Evolutionary conservation across 305 asterid species (phyloP), one percentile per base, ranked within the genome.

Genomic region (Andrographis paniculata): DNA sequence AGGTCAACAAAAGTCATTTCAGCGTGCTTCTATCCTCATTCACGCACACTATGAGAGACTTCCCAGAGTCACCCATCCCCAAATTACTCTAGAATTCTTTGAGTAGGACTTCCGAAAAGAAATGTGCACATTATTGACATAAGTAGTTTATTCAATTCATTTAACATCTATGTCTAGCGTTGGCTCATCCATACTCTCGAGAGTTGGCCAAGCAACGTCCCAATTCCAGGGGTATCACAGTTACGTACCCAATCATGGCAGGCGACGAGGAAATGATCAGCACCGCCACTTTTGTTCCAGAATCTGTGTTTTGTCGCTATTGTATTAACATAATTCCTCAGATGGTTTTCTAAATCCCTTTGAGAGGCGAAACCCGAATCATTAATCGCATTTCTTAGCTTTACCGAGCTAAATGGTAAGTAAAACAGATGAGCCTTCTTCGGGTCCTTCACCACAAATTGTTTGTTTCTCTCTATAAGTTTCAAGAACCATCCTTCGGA

Each of bases 401-500:
- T 65, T 23, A 59, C 48, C 14, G 79, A 68, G 58, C 86, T 74
- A 62, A 74, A 71, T 58, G 82, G 77, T 28, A 77, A 33, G 45
- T 71, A 77, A 59, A 77, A 74, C 65, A 77, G 50, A 60, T 77
- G 79, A 41, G 82, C 86, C 60, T 45, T 77, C 55, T 56, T 69
- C 46, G 82, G 72, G 42, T 74, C 77, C 53, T 60, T 69, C 51
- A 58, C 73, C 20, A 68, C 67, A 58, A 67, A 73, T 19, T 74
- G 70, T 52, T 45, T 77, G 62, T 74, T 71, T 56, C 58, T 58
- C 61, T 77, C 77, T 61, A 77, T 62, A 47, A 65, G 58, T 52
- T 74, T 77, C 86, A 77, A 55, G 68, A 77, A 77, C 86, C 86
- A 77, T 62, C 86, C 86, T 69, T 77, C 82, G 37, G 86, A 71